Evolutionary conservation across 164 flowering plant species (phyloP).

Genomic region (Aristolochia fimbriata): DNA sequence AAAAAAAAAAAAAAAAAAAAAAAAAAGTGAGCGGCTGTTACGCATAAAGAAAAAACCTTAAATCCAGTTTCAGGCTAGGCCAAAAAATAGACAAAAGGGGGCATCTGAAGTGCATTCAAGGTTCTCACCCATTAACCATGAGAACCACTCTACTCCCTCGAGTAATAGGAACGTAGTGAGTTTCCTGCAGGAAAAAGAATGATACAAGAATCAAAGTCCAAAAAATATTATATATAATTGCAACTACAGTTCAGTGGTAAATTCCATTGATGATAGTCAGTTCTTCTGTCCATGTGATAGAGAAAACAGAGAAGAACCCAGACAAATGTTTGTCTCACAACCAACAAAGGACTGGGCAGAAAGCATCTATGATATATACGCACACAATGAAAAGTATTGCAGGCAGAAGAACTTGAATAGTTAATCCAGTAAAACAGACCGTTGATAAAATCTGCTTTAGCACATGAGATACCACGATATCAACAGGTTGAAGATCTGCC

Average conservation of each 20-base stretch:
- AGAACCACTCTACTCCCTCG: constrained; percentile 82
- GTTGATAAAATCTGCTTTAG: constrained; percentile 65
- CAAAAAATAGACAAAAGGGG: no score
- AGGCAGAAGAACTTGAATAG: constrained; percentile 1
- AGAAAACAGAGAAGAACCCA: neutral
- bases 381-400: neutral
- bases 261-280: neutral
- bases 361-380: neutral
- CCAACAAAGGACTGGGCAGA: neutral
- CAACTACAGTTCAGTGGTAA: no score
- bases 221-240: neutral
- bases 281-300: no score
- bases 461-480: constrained; percentile 78
- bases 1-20: no score
- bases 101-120: no score
- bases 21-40: no score
- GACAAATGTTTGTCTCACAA: neutral
- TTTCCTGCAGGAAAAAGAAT: constrained; percentile 52
- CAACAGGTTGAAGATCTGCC: constrained; percentile 71
- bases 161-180: constrained; percentile 75
- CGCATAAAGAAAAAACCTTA: no score
- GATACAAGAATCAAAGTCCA: neutral
- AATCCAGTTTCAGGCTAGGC: no score
- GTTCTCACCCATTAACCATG: constrained; percentile 78
- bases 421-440: constrained; percentile 23